These are phyloP conservation scores for Hypoxylon rubiginosum DNA, from an alignment of 2,329 filamentous ascomycete species.

Conservation along the genomic window DNA sequence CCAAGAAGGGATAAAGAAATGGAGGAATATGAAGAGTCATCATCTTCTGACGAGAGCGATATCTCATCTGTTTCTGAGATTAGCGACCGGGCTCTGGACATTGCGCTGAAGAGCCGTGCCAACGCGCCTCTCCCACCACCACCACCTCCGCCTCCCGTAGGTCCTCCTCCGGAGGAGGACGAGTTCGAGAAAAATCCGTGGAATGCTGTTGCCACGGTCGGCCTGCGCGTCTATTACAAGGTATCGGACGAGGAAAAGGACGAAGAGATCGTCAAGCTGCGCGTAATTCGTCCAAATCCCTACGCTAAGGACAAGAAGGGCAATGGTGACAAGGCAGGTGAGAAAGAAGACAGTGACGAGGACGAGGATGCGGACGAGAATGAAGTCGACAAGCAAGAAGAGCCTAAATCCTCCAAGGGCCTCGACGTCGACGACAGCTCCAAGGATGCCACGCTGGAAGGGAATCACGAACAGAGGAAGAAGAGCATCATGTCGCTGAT, in stretches of 20 bases:
- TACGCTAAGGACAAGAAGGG: slow-evolving; percentile 49
- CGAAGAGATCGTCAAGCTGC: slow-evolving; percentile 55
- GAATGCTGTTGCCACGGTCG: slow-evolving; percentile 74
- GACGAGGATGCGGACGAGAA: slow-evolving; percentile 45
- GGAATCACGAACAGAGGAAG: slow-evolving; percentile 47
- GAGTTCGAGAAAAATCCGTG: slow-evolving; percentile 70
- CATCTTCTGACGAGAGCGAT: slow-evolving; percentile 43
- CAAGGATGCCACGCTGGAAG: slow-evolving; percentile 52
- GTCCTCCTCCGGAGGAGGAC: slow-evolving; percentile 61
- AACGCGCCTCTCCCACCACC: slow-evolving; percentile 36
- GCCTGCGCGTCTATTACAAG: slow-evolving; percentile 71
- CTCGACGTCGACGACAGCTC: slow-evolving; percentile 56
- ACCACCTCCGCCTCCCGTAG: slow-evolving; percentile 49
- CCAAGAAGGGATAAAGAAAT: not conserved
- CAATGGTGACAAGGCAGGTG: slow-evolving; percentile 43
- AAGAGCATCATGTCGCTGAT: slow-evolving; percentile 49
- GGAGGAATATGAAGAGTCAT: slow-evolving; percentile 40
- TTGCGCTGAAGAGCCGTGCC: slow-evolving; percentile 47
- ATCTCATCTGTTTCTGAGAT: slow-evolving; percentile 56
- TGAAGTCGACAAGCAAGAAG: slow-evolving; percentile 39
- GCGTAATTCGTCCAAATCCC: slow-evolving; percentile 56
- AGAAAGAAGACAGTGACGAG: slow-evolving; percentile 36
- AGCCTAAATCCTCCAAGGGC: slow-evolving; percentile 54
- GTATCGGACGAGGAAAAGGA: slow-evolving; percentile 51
- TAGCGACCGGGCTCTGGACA: slow-evolving; percentile 57